A percentile compares a stretch with the other conserved stretches of the same genome.
Evolutionary conservation across 177 flowering plant species (phyloP).

Genomic region (Vitis hybrid): DNA sequence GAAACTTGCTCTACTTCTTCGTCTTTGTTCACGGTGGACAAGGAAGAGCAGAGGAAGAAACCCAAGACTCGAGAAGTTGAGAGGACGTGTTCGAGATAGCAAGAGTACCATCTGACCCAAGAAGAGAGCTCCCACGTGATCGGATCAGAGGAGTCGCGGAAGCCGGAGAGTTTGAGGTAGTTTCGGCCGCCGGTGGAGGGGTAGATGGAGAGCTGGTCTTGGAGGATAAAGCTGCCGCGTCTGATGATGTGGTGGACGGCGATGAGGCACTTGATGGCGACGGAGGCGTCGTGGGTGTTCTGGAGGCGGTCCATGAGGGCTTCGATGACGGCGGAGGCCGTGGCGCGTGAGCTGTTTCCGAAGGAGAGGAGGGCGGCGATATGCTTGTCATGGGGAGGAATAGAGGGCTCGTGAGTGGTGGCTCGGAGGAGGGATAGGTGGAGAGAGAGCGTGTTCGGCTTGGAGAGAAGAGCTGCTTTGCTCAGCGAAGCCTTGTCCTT

Average conservation of each 20-base stretch:
- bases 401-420: slow-evolving; percentile 62
- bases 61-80: slow-evolving; percentile 49
- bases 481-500: slow-evolving; percentile 60
- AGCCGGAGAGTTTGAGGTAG: slow-evolving; percentile 75
- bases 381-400: slow-evolving; percentile 48
- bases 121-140: slow-evolving; percentile 57
- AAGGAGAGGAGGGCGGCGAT: slow-evolving; percentile 48
- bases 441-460: slow-evolving; percentile 34
- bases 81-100: slow-evolving; percentile 53
- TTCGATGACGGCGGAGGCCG: slow-evolving; percentile 58
- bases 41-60: slow-evolving; percentile 34
- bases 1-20: slow-evolving; percentile 35
- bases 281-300: slow-evolving; percentile 51
- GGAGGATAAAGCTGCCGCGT: slow-evolving; percentile 73
- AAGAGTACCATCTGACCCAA: slow-evolving; percentile 73
- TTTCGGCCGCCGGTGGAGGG: slow-evolving; percentile 69
- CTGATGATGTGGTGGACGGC: slow-evolving; percentile 42
- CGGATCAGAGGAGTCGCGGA: slow-evolving; percentile 52
- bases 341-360: slow-evolving; percentile 69
- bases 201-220: slow-evolving; percentile 75
- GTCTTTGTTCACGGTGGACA: slow-evolving; percentile 16
- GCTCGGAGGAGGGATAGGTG: slow-evolving; percentile 59
- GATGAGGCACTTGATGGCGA: slow-evolving; percentile 73
- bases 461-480: slow-evolving; percentile 62
- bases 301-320: slow-evolving; percentile 78